A percentile compares a stretch with the other conserved stretches of the same genome.
Conservation (phyloP, 2,329 filamentous ascomycete species). For the Clonostachys solani region DNA sequence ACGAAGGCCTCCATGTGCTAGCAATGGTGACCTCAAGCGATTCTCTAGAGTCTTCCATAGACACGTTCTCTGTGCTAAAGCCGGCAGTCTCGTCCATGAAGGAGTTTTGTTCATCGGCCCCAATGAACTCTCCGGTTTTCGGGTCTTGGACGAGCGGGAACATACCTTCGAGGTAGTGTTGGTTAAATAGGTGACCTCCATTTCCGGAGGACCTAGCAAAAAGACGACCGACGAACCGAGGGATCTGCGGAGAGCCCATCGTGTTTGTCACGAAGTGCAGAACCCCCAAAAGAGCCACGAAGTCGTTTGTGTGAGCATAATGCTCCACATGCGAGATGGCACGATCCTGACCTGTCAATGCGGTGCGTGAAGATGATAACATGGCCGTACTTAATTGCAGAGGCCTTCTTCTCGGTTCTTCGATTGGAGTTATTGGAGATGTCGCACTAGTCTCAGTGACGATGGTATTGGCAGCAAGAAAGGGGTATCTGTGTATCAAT, state of each 20-base stretch:
- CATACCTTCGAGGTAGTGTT: slow-evolving; percentile 60
- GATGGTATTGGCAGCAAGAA: slow-evolving; percentile 22
- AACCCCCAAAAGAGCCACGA: slow-evolving; percentile 71
- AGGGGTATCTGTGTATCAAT: slow-evolving; percentile 22
- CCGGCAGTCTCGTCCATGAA: slow-evolving; percentile 59
- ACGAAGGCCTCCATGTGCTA: slow-evolving; percentile 30
- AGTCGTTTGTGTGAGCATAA: slow-evolving; percentile 71
- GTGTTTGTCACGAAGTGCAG: slow-evolving; percentile 57
- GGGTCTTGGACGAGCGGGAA: slow-evolving; percentile 45
- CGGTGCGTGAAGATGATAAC: slow-evolving; percentile 24
- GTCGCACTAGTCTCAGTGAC: slow-evolving; percentile 21
- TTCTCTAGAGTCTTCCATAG: slow-evolving; percentile 37
- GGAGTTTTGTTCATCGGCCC: slow-evolving; percentile 42
- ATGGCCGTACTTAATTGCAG: slow-evolving; percentile 10
- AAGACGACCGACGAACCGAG: slow-evolving; percentile 58
- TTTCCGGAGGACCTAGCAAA: slow-evolving; percentile 47
- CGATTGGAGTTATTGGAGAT: neutral
- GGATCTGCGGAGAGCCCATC: slow-evolving; percentile 36
- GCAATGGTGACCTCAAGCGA: slow-evolving; percentile 43
- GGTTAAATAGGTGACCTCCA: slow-evolving; percentile 55
- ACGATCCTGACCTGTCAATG: slow-evolving; percentile 32
- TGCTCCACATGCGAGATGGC: slow-evolving; percentile 73
- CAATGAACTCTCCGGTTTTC: slow-evolving; percentile 31
- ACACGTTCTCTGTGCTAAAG: slow-evolving; percentile 35
- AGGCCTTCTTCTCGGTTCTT: neutral